phyloP scores from a whole-genome alignment of 2,329 filamentous ascomycete species.

The Fusarium sp. region DNA sequence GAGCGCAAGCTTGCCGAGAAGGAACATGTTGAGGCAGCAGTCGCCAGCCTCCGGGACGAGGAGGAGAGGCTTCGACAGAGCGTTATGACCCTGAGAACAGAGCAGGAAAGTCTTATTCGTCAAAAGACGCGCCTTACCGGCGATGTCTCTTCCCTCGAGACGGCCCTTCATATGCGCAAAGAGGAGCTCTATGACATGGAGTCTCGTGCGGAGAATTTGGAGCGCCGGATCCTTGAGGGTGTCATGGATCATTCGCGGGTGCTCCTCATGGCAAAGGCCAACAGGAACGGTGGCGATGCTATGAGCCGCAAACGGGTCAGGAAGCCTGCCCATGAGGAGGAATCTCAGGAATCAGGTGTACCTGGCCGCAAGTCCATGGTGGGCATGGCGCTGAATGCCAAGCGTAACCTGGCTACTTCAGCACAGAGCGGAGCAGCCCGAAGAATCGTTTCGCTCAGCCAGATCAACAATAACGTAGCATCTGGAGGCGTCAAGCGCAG shows the following conservation, averaged over 20 bases:
- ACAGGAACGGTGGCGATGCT: constrained; percentile 62
- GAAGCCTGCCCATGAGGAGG: constrained; percentile 53
- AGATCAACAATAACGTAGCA: constrained; percentile 83
- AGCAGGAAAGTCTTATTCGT: constrained; percentile 80
- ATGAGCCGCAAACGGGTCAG: constrained; percentile 71
- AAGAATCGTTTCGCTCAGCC: constrained; percentile 89
- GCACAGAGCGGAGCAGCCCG: constrained; percentile 71
- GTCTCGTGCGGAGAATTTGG: constrained; percentile 85
- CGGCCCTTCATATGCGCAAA: constrained; percentile 86
- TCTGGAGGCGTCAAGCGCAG: constrained; percentile 78
- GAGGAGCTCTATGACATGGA: constrained; percentile 96
- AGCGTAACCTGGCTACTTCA: constrained; percentile 62
- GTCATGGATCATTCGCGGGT: constrained; percentile 96
- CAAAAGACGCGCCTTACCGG: constrained; percentile 85
- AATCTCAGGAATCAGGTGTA: constrained; percentile 42
- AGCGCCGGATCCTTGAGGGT: constrained; percentile 92
- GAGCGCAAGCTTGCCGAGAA: constrained; percentile 79
- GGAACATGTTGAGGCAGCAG: constrained; percentile 70
- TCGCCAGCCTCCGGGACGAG: constrained; percentile 65
- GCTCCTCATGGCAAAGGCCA: constrained; percentile 81
- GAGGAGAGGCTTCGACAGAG: constrained; percentile 67
- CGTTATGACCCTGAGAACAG: constrained; percentile 70
- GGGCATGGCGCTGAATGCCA: constrained; percentile 67
- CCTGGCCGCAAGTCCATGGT: constrained; percentile 56
- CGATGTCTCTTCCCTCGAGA: constrained; percentile 92